Conservation (phyloP, 805 yeast genomes). For the Candida sakaeoensis region DNA sequence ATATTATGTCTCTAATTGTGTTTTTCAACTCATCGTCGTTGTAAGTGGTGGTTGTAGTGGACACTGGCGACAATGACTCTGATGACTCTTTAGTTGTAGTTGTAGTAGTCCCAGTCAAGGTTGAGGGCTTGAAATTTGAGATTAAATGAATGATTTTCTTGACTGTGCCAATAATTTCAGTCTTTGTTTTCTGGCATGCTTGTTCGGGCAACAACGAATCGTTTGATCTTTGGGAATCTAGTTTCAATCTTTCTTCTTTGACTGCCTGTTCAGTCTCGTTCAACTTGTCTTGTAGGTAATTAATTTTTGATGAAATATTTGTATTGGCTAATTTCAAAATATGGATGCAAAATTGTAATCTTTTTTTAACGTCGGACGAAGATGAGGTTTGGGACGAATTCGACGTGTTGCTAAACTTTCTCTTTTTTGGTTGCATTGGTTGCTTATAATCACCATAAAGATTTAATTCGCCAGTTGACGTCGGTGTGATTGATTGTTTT, state of each 20-base stretch:
- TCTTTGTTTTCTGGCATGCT: conserved; percentile 48
- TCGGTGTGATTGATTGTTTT: conserved; percentile 4
- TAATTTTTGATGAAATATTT: conserved; percentile 65
- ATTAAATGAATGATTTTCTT: conserved; percentile 83
- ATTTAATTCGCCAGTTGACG: conserved; percentile 10
- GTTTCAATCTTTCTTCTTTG: conserved; percentile 20
- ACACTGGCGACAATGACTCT: conserved; percentile 9
- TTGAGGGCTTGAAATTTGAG: conserved; percentile 64
- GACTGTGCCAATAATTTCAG: conserved; percentile 84
- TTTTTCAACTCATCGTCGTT: conserved; percentile 43
- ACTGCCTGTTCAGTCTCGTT: conserved; percentile 40
- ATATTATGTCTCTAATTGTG: conserved; percentile 73
- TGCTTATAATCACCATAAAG: conserved; percentile 9
- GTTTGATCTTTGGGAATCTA: conserved; percentile 15
- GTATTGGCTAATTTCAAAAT: conserved; percentile 77
- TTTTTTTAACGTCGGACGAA: conserved; percentile 58
- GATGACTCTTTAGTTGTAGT: neutral
- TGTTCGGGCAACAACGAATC: conserved; percentile 11
- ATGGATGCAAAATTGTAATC: conserved; percentile 75
- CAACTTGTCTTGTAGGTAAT: conserved; percentile 52
- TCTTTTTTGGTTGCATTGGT: conserved; percentile 13
- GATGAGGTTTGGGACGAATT: conserved; percentile 2
- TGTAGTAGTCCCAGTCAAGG: too few relatives aligned
- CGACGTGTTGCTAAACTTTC: conserved; percentile 17
- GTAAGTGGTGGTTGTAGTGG: conserved; percentile 7